Percentiles rank a stretch among this genome's conserved stretches.
phyloP scores from a whole-genome alignment of 371 early-diverging fungal species.

The Mortierella sp. region DNA sequence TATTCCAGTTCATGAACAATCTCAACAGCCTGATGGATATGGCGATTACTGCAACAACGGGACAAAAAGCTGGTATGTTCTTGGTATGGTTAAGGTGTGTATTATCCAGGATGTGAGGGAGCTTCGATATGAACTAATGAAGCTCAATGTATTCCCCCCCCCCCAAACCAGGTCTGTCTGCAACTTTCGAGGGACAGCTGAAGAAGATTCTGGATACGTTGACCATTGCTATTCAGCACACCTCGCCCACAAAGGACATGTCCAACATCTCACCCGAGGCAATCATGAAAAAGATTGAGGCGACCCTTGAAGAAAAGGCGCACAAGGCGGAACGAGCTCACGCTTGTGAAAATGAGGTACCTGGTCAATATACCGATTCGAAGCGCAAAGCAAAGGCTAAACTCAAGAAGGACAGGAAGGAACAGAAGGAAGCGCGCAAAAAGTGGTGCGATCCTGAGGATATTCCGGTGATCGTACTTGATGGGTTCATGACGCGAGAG shows the following conservation, averaged over 20 bases:
- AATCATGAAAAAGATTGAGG: constrained; percentile 53
- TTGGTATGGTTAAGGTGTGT: neutral
- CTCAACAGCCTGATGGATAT: constrained; percentile 80
- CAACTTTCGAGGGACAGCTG: constrained; percentile 69
- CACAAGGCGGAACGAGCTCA: constrained; percentile 53
- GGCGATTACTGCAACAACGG: constrained; percentile 85
- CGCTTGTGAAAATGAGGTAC: too few relatives aligned
- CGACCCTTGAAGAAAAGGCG: constrained; percentile 36
- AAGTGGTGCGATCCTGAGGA: constrained; percentile 58
- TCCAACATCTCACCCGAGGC: constrained; percentile 44
- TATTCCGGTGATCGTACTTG: constrained; percentile 90
- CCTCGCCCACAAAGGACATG: constrained; percentile 44
- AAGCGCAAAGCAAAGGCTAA: constrained; percentile 1
- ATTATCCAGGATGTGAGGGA: too few relatives aligned
- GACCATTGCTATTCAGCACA: constrained; percentile 61
- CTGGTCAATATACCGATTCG: constrained; percentile 3
- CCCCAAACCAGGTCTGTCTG: constrained; percentile 62
- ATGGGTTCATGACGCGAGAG: constrained; percentile 83
- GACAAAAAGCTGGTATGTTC: constrained; percentile 79
- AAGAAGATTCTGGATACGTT: constrained; percentile 70
- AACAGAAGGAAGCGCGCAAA: constrained; percentile 26
- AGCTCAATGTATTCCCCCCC: too few relatives aligned
- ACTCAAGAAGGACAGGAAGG: constrained; percentile 3
- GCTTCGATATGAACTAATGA: too few relatives aligned
- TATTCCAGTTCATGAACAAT: constrained; percentile 81